phyloP scores from a whole-genome alignment of 2,329 filamentous ascomycete genomes.

The Botrytis tulipae region DNA sequence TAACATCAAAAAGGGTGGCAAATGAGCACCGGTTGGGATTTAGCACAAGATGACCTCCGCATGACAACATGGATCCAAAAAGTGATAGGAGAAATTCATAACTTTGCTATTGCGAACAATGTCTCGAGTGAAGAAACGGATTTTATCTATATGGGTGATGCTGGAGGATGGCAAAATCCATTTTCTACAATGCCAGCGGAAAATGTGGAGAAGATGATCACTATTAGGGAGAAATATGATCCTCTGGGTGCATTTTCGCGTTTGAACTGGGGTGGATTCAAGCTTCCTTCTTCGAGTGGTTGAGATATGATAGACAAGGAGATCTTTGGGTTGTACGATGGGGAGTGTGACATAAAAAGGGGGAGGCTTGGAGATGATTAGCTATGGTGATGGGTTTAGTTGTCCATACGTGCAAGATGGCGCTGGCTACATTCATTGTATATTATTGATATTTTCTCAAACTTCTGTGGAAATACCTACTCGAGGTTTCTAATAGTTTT shows the following conservation, averaged over 20 bases:
- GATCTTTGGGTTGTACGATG: neutral
- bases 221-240: slow-evolving; percentile 34
- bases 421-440: neutral
- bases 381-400: neutral
- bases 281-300: slow-evolving; percentile 23
- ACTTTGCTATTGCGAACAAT: slow-evolving; percentile 32
- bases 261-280: slow-evolving; percentile 35
- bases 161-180: slow-evolving; percentile 23
- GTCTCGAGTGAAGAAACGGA: neutral
- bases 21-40: slow-evolving; percentile 41
- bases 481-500: neutral
- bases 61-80: slow-evolving; percentile 39
- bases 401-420: neutral
- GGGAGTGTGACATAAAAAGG: neutral
- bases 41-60: slow-evolving; percentile 40
- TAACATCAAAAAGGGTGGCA: slow-evolving; percentile 40
- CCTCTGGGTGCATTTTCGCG: slow-evolving; percentile 32
- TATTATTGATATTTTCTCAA: neutral
- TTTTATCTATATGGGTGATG: slow-evolving; percentile 32
- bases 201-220: slow-evolving; percentile 37
- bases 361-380: neutral
- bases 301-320: neutral
- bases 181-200: slow-evolving; percentile 40
- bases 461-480: too few species aligned
- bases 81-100: slow-evolving; percentile 38